Evolutionary conservation across 495 filamentous ascomycete species (phyloP).

Genomic region (Aspergillus steynii): DNA sequence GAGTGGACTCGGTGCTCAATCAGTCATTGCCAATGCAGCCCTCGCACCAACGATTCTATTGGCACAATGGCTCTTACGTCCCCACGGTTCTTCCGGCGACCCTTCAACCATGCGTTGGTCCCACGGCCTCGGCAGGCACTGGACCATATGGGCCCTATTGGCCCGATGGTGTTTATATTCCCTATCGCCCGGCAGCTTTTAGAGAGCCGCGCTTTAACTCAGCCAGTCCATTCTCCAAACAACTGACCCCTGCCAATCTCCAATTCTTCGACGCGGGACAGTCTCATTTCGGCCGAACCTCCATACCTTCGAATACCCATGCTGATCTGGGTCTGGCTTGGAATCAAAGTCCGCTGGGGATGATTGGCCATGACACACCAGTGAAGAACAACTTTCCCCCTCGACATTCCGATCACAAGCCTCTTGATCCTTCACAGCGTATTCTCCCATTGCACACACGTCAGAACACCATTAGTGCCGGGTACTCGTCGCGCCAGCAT

Average conservation of each 20-base stretch:
- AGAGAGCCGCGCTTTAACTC: slow-evolving; percentile 56
- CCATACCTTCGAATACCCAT: slow-evolving; percentile 25
- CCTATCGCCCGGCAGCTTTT: slow-evolving; percentile 69
- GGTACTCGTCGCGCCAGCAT: slow-evolving; percentile 24
- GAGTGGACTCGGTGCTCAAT: slow-evolving; percentile 53
- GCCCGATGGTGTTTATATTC: slow-evolving; percentile 74
- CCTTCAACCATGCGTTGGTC: slow-evolving; percentile 67
- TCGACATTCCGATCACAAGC: slow-evolving; percentile 42
- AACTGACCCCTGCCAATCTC: slow-evolving; percentile 18
- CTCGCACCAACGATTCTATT: slow-evolving; percentile 35
- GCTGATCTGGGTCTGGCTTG: slow-evolving; percentile 32
- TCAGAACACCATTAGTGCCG: slow-evolving; percentile 15
- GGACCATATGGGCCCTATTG: slow-evolving; percentile 75
- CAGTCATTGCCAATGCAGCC: slow-evolving; percentile 47
- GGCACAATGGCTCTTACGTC: slow-evolving; percentile 53
- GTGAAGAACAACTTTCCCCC: slow-evolving; percentile 44
- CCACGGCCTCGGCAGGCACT: slow-evolving; percentile 71
- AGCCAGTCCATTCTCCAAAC: slow-evolving; percentile 23
- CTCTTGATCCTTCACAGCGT: slow-evolving; percentile 22
- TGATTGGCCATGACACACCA: slow-evolving; percentile 27
- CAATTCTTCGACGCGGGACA: slow-evolving; percentile 34
- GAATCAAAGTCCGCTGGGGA: slow-evolving; percentile 31
- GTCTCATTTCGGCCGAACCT: slow-evolving; percentile 28
- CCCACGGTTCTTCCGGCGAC: slow-evolving; percentile 71
- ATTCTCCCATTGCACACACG: slow-evolving; percentile 39